Evolutionary conservation across 1,284 basidiomycete genomes (phyloP), one percentile per base, ranked within the genome.

Genomic region (Schizophyllum commune): DNA sequence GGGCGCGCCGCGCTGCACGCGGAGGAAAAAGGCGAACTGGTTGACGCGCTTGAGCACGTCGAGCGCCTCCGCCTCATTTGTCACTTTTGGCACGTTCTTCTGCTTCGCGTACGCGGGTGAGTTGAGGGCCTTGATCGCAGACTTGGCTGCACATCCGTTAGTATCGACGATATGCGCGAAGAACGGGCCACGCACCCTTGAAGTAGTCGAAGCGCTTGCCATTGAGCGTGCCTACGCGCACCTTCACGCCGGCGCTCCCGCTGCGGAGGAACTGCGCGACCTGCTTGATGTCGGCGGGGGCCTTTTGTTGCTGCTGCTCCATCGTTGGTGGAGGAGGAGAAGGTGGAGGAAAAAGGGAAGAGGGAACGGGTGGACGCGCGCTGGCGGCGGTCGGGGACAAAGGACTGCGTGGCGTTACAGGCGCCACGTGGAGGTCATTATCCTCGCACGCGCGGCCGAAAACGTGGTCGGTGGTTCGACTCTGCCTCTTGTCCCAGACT

Each of bases 171-270:
- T 58, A 32, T 52, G 32, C 4, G 11, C 19, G n/a, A 20, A 4
- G 57, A 55, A 47, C 39, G 9, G 39, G n/a, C 15, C 19, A 77
- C 83, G 67, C 66, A 92, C 94, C 96, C 80, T 96, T 98, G 81
- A 99, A 99, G 78, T 98, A 98, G 74, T 98, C 96, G 61, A 96
- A 82, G 56, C 96, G 88, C 75, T 97, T 98, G 51, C 96, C 97
- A 68, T 94, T 94, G 70, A 98, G 77, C 6, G 95, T 88, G 51
- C 96, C 96, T 4, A 91, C 87, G 65, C 92, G 84, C 61, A 89
- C 86, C 79, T 98, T 98, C 70, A 97, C 88, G 13, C 93, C 93
- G 32, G 94, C 83, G 70, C 86, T 89, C 66, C 89, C 88, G 67
- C 90, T 88, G 56, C 95, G 85, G 56, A 98, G 79, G 71, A 93